These are phyloP conservation scores for Byssoonygena ceratinophila DNA, from an alignment of 2,329 filamentous ascomycete genomes.

Conservation along the genomic window DNA sequence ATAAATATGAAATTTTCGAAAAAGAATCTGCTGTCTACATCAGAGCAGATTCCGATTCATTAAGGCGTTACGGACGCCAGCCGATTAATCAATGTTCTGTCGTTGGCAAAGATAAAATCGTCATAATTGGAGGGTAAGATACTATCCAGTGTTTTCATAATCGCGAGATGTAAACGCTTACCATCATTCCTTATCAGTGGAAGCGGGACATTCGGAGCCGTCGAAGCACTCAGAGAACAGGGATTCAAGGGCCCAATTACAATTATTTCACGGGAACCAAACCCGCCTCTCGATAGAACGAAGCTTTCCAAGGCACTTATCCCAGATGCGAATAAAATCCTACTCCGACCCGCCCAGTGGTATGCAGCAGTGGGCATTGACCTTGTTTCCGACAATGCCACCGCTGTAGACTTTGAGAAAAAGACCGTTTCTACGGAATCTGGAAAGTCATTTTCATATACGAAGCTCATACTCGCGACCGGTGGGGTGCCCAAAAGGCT, in stretches of 20 bases:
- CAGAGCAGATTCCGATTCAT: constrained; percentile 62
- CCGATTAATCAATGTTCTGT: constrained; percentile 62
- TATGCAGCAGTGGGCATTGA: constrained; percentile 55
- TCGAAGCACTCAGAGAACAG: constrained; percentile 71
- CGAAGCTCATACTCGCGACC: constrained; percentile 81
- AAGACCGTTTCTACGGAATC: constrained; percentile 66
- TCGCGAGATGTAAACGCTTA: too few relatives aligned
- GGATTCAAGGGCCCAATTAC: constrained; percentile 74
- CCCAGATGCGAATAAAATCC: constrained; percentile 66
- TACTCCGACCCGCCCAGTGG: constrained; percentile 65
- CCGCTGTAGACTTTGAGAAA: constrained; percentile 60
- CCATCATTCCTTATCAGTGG: constrained; percentile 44
- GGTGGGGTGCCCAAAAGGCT: constrained; percentile 68
- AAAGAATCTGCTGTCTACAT: constrained; percentile 78
- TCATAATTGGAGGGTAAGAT: constrained; percentile 66
- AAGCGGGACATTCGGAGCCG: constrained; percentile 66
- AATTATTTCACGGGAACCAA: constrained; percentile 71
- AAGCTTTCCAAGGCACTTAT: constrained; percentile 93
- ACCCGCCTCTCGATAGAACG: constrained; percentile 81
- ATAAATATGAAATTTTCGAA: constrained; percentile 69
- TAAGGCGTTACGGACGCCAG: constrained; percentile 65
- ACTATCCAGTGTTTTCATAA: neutral
- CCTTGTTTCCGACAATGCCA: constrained; percentile 52
- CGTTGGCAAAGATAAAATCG: constrained; percentile 50
- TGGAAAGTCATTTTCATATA: constrained; percentile 63